phyloP scores from a whole-genome alignment of 257 asterid species.

The Solanum sitiens region DNA sequence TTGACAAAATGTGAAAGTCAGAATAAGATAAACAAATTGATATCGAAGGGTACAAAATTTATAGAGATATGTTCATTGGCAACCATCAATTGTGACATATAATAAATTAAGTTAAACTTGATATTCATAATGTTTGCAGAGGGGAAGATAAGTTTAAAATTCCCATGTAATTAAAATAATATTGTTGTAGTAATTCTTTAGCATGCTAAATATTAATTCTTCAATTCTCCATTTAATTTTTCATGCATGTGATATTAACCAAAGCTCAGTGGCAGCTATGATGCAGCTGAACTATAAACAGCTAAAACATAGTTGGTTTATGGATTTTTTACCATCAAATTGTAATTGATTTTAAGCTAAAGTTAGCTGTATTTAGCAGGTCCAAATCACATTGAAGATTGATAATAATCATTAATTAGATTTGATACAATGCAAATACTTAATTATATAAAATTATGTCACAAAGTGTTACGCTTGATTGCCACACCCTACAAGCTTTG shows the following conservation, averaged over 20 bases:
- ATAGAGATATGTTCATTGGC: neutral
- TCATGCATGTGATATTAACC: neutral
- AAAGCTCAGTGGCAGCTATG: neutral
- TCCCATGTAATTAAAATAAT: neutral
- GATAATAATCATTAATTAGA: neutral
- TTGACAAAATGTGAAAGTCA: no score
- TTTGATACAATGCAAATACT: neutral
- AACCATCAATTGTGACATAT: neutral
- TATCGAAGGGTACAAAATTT: neutral
- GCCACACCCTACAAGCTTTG: neutral
- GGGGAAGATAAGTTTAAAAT: neutral
- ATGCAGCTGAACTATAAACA: slow-evolving; percentile 1
- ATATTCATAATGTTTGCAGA: neutral
- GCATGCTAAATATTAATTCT: neutral
- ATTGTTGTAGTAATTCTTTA: neutral
- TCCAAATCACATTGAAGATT: neutral
- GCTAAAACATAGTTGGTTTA: neutral
- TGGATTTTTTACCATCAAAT: neutral
- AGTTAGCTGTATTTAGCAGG: neutral
- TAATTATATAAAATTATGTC: neutral
- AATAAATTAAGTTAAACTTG: neutral
- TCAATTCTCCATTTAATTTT: neutral
- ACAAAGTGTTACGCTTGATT: neutral
- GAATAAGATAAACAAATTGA: no score
- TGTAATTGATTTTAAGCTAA: neutral